Evolutionary conservation across 345 rosid species (phyloP), one percentile per base, ranked within the genome.

Genomic region (Trapa incisa): DNA sequence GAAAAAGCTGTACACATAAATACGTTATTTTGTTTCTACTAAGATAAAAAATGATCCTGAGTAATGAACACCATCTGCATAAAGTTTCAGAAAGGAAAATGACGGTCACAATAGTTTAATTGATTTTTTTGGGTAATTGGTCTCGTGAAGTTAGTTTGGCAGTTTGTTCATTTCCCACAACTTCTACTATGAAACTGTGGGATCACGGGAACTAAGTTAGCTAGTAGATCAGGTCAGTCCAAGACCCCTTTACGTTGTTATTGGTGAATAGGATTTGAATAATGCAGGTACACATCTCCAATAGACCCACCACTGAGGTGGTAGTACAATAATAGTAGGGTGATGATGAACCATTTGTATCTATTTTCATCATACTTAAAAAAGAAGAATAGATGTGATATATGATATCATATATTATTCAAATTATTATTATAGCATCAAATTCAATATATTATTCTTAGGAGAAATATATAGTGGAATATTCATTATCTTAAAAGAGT

Each of bases 101-200:
- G 29, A 22, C 29, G 29, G 29, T 22, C 29, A 22, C 29, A 22
- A 22, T 4, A n/a, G n/a, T 54, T 54, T 22, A 54, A 54, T 54
- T 22, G 6, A 3, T 54, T 22, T 22, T 16, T 4, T 22, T 5
- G 60, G 33, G 60, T 54, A 41, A 41, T 54, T 54, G 6, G 60
- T 35, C 60, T 35, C 60, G 60, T 54, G 60, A 54, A n/a, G 60
- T 54, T 54, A n/a, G 32, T 6, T 54, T 54, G 60, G 10, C 35
- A 54, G 60, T n/a, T 54, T 54, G 60, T 54, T n/a, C 60, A n/a
- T 22, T 53, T 54, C 33, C 60, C 60, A 17, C 33, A n/a, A n/a
- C 22, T 35, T 16, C 60, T 22, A 22, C 29, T 22, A 6, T n/a
- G 0, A 0, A 54, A 54, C 60, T 54, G 60, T 54, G 33, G 60